phyloP scores from a whole-genome alignment of 2,329 filamentous ascomycete species.

The Emmonsia crescens region DNA sequence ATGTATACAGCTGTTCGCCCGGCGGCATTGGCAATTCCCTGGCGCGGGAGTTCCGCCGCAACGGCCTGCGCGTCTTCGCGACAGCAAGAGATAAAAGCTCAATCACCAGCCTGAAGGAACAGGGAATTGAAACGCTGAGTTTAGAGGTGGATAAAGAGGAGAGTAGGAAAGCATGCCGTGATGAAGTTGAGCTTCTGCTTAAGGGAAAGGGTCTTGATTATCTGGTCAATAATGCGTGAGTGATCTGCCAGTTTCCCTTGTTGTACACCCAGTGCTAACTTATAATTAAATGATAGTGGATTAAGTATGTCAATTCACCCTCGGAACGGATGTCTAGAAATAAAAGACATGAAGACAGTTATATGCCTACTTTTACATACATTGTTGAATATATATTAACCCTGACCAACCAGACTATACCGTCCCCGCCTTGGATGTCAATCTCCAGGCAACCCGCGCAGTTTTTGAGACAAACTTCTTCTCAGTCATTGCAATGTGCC shows the following conservation, averaged over 20 bases:
- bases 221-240: constrained; percentile 47
- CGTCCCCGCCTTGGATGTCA: constrained; percentile 46
- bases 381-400: background rate
- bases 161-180: constrained; percentile 39
- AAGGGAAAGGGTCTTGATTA: constrained; percentile 41
- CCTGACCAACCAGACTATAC: constrained; percentile 37
- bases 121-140: constrained; percentile 44
- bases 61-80: constrained; percentile 47
- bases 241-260: background rate
- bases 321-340: background rate
- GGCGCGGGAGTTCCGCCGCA: constrained; percentile 44
- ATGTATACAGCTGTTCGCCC: constrained; percentile 35
- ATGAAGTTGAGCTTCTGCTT: constrained; percentile 37
- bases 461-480: constrained; percentile 48
- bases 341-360: background rate
- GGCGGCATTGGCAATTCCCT: constrained; percentile 49
- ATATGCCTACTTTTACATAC: background rate
- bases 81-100: constrained; percentile 43
- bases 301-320: constrained; percentile 7
- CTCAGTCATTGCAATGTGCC: constrained; percentile 47
- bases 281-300: constrained; percentile 11
- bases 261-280: background rate
- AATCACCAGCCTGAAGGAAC: constrained; percentile 39
- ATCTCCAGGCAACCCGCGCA: constrained; percentile 36
- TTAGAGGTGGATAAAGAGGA: constrained; percentile 43